phyloP scores from a whole-genome alignment of 306 rosid genomes.

The Aeschynomene evenia region DNA sequence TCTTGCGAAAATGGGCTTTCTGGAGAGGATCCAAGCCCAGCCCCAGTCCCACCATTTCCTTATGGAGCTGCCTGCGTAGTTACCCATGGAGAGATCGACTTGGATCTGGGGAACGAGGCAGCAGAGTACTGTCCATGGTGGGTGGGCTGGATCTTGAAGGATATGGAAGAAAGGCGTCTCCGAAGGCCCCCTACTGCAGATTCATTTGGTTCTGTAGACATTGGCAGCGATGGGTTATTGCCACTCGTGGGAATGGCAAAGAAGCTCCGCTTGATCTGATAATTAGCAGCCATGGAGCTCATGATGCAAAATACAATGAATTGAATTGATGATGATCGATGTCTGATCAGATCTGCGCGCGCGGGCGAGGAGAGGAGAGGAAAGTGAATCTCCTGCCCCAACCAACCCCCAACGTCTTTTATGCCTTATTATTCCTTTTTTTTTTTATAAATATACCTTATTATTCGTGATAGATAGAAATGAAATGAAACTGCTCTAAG shows the following conservation, averaged over 20 bases:
- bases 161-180: constrained; percentile 68
- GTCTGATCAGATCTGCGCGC: no score
- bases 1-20: constrained; percentile 61
- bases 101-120: constrained; percentile 51
- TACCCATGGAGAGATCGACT: constrained; percentile 70
- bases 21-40: constrained; percentile 75
- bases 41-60: constrained; percentile 81
- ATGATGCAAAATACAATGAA: constrained; percentile 14
- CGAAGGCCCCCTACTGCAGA: constrained; percentile 53
- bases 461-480: no score
- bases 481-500: no score
- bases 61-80: constrained; percentile 58
- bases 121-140: constrained; percentile 35
- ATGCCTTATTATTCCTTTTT: not conserved
- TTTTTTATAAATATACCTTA: no score
- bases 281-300: constrained; percentile 39
- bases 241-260: constrained; percentile 29
- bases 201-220: constrained; percentile 42
- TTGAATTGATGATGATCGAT: no score
- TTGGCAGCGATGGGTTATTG: constrained; percentile 55
- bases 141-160: constrained; percentile 57
- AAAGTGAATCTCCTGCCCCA: not conserved
- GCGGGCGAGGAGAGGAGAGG: no score
- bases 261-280: constrained; percentile 40
- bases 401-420: not conserved